Evolutionary conservation across 257 asterid genomes (phyloP).

Genomic region (Knoxia roxburghii): DNA sequence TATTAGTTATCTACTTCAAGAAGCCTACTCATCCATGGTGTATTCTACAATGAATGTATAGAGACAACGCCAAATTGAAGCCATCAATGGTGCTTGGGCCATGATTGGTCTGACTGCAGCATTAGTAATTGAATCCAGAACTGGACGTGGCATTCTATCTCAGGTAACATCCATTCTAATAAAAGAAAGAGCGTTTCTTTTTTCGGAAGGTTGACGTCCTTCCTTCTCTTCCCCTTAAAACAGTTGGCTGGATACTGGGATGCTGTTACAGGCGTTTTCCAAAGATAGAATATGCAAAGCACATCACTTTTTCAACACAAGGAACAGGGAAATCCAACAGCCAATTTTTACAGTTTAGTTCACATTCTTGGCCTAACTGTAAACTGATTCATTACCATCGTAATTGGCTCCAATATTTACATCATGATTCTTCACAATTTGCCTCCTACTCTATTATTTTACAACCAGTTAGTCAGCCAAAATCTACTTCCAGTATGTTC

Average conservation of each 20-base stretch:
- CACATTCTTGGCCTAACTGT: no score
- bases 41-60: constrained; percentile 7
- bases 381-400: no score
- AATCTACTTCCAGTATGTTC: no score
- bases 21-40: background rate
- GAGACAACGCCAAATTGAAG: constrained; percentile 71
- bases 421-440: no score
- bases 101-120: constrained; percentile 94
- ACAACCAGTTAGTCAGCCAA: no score
- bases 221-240: constrained; percentile 1
- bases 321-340: no score
- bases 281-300: constrained; percentile 26
- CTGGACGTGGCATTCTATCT: constrained; percentile 60
- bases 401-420: no score
- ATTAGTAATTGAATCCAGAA: constrained; percentile 73
- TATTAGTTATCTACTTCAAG: background rate
- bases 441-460: no score
- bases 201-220: background rate
- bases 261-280: constrained; percentile 43
- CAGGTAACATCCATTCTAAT: constrained; percentile 42
- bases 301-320: background rate
- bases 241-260: constrained; percentile 80
- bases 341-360: background rate
- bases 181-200: background rate
- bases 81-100: constrained; percentile 95